Conservation (phyloP, 805 yeast genomes). For the Nakazawaea holstii region DNA sequence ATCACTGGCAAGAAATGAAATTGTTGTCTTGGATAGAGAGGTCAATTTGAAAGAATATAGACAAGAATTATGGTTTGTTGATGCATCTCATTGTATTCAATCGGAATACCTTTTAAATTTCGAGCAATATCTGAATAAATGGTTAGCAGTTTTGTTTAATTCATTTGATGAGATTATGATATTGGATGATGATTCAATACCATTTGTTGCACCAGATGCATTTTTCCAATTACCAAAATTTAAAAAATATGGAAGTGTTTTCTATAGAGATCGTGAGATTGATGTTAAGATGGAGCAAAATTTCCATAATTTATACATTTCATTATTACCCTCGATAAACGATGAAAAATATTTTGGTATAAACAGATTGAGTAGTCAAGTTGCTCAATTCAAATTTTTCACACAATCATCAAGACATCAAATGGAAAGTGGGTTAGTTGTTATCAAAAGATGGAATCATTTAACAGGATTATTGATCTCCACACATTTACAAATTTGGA, state of each 20-base stretch:
- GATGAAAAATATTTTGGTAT: slow-evolving; percentile 34
- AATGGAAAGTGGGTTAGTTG: slow-evolving; percentile 44
- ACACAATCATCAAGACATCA: slow-evolving; percentile 34
- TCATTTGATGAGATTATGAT: slow-evolving; percentile 51
- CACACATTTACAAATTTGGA: slow-evolving; percentile 35
- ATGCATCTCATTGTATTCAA: slow-evolving; percentile 22
- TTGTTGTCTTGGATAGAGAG: slow-evolving; percentile 11
- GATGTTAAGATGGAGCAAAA: slow-evolving; percentile 17
- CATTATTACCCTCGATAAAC: slow-evolving; percentile 37
- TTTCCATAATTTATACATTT: slow-evolving; percentile 36
- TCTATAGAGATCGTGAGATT: slow-evolving; percentile 45
- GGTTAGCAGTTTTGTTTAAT: slow-evolving; percentile 52
- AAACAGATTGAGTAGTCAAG: slow-evolving; percentile 17
- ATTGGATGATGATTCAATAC: slow-evolving; percentile 45
- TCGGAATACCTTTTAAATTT: slow-evolving; percentile 19
- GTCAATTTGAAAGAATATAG: slow-evolving; percentile 19
- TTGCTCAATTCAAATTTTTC: slow-evolving; percentile 27
- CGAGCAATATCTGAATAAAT: slow-evolving; percentile 33
- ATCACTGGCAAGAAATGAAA: slow-evolving; percentile 29
- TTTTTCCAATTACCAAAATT: slow-evolving; percentile 33
- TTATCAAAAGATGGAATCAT: slow-evolving; percentile 44
- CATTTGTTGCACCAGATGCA: slow-evolving; percentile 21
- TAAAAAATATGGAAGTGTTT: slow-evolving; percentile 31
- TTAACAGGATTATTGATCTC: slow-evolving; percentile 43
- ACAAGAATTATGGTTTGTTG: slow-evolving; percentile 27